Evolutionary conservation across 2,329 filamentous ascomycete species (phyloP), one percentile per base, ranked within the genome.

Genomic region (Colletotrichum filicis): DNA sequence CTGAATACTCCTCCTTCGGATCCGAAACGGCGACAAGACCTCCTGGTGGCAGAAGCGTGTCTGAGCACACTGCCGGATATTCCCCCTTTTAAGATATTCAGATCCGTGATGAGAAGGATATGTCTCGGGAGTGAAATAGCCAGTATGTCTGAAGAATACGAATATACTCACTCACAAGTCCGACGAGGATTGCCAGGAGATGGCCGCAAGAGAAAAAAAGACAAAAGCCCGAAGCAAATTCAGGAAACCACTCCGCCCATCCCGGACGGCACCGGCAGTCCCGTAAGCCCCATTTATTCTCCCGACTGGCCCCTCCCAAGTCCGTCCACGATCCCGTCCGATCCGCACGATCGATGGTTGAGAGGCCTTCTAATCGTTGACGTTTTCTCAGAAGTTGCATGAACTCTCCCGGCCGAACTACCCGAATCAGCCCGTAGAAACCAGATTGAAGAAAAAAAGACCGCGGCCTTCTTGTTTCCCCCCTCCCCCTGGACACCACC

Each of bases 1-100:
- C 60, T 57, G 60, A 57, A 32, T 42, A 56, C 19, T 14, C 46
- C 14, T 19, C 16, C 53, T 24, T 19, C 16, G 16, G 22, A 26
- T 14, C 9, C 59, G 32, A 61, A 65, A 73, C 60, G 8, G 46
- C 42, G 42, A 65, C 46, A 70, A 24, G 46, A 35, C 42, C 60
- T 46, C 30, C 30, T 5, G 24, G n/a, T 56, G 35, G 55, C 60
- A 30, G 55, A n/a, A 65, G 55, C 55, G 46, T 7, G 70, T 52
- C 66, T 59, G 35, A 70, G 66, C 70, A 70, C 70, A 70, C 42
- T 9, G 16, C 49, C 66, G 35, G 60, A 58, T 60, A 61, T 61
- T 49, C 60, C 53, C 42, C n/a, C 28, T 26, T 46, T 16, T 52
- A 16, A 3, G 16, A 22, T n/a, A 9, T 6, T 22, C 59, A 49